These are phyloP conservation scores for Pisolithus microcarpus DNA, from an alignment of 768 basidiomycete species.

Conservation along the genomic window DNA sequence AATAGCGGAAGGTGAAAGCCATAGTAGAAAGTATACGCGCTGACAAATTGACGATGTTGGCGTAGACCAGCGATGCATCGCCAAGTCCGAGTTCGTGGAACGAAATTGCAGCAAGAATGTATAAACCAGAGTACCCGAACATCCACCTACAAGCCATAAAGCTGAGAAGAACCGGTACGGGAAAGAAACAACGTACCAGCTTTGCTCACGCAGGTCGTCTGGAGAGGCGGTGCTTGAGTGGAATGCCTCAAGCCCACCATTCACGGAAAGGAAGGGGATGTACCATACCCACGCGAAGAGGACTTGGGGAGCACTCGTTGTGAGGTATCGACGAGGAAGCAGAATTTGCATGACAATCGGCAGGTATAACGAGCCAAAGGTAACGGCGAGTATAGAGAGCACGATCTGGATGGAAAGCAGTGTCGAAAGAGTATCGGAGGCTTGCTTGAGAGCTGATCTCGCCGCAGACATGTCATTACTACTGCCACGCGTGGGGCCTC, in stretches of 20 bases:
- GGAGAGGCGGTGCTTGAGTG: slow-evolving; percentile 70
- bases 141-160: slow-evolving; percentile 49
- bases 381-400: slow-evolving; percentile 59
- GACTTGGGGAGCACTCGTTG: slow-evolving; percentile 74
- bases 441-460: slow-evolving; percentile 26
- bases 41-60: slow-evolving; percentile 63
- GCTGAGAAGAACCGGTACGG: not conserved
- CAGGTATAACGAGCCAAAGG: slow-evolving; percentile 73
- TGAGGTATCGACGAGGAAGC: slow-evolving; percentile 61
- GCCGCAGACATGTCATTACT: not conserved
- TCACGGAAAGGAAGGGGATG: slow-evolving; percentile 83
- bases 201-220: slow-evolving; percentile 61
- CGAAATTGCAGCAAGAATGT: slow-evolving; percentile 47
- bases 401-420: slow-evolving; percentile 61
- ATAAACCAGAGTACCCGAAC: slow-evolving; percentile 64
- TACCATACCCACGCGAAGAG: slow-evolving; percentile 80
- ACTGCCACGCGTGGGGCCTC: slow-evolving; percentile 2
- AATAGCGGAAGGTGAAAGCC: slow-evolving; percentile 44
- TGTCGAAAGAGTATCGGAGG: slow-evolving; percentile 46
- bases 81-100: slow-evolving; percentile 45
- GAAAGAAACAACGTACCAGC: slow-evolving; percentile 34
- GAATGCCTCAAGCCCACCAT: slow-evolving; percentile 90
- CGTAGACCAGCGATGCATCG: slow-evolving; percentile 67
- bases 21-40: slow-evolving; percentile 57
- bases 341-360: slow-evolving; percentile 60